Conservation (phyloP, 345 rosid genomes). For the Aquilaria yunnanensis region DNA sequence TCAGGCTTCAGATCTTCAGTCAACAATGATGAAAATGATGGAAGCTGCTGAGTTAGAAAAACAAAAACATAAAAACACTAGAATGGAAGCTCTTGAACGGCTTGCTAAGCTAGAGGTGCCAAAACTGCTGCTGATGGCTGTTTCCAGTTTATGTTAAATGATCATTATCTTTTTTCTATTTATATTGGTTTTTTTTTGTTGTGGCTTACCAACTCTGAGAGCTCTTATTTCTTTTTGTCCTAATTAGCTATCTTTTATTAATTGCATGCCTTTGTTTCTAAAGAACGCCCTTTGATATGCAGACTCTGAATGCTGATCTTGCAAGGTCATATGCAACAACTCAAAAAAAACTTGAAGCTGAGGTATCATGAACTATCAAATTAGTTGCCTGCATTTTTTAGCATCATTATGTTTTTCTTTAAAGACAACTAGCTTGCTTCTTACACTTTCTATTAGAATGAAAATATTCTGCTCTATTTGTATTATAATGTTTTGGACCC, state of each 20-base stretch:
- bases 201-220: background rate
- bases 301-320: constrained; percentile 88
- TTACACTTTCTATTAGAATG: constrained; percentile 6
- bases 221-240: constrained; percentile 1
- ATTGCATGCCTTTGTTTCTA: constrained; percentile 11
- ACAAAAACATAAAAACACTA: constrained; percentile 90
- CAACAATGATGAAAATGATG: constrained; percentile 87
- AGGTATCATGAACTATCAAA: constrained; percentile 49
- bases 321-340: constrained; percentile 72
- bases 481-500: no score
- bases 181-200: no score
- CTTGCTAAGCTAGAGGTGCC: constrained; percentile 87
- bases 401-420: no score
- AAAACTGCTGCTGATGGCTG: constrained; percentile 8
- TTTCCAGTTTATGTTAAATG: constrained; percentile 11
- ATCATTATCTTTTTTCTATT: background rate
- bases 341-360: constrained; percentile 78
- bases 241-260: constrained; percentile 2
- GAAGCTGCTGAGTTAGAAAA: constrained; percentile 90
- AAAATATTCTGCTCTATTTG: background rate
- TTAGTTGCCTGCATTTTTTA: constrained; percentile 10
- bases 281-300: constrained; percentile 30
- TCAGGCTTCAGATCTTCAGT: constrained; percentile 92
- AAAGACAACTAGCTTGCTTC: background rate
- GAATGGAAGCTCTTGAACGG: constrained; percentile 81